Evolutionary conservation across 345 rosid species (phyloP).

Genomic region (Lagerstroemia speciosa): DNA sequence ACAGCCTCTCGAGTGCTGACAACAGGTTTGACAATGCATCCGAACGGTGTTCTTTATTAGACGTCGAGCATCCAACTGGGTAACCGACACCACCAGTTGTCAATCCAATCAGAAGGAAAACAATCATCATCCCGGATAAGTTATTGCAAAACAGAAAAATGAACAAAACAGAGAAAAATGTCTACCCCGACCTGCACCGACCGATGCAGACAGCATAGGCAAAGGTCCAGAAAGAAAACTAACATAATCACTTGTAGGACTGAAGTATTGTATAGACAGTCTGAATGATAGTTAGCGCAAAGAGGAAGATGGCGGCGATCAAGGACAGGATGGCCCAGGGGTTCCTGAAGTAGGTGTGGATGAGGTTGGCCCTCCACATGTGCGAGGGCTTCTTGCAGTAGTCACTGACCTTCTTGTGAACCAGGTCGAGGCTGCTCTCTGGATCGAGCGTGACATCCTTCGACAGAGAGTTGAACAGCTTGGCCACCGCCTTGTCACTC

Average conservation of each 20-base stretch:
- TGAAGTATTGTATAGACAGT: constrained; percentile 21
- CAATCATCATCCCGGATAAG: too few relatives aligned
- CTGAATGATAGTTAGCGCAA: constrained; percentile 32
- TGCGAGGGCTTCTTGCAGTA: constrained; percentile 31
- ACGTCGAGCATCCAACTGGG: too few relatives aligned
- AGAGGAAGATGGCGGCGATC: constrained; percentile 32
- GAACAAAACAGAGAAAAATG: too few relatives aligned
- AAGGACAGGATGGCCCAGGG: constrained; percentile 42
- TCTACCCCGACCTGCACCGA: not conserved
- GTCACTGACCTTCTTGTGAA: constrained; percentile 24
- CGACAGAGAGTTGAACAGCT: constrained; percentile 33
- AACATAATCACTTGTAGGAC: constrained; percentile 9
- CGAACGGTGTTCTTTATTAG: too few relatives aligned
- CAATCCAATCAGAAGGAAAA: too few relatives aligned
- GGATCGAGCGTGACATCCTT: constrained; percentile 28
- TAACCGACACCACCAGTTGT: too few relatives aligned
- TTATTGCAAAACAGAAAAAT: too few relatives aligned
- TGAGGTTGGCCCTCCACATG: constrained; percentile 36
- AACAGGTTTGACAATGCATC: too few relatives aligned
- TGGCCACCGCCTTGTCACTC: constrained; percentile 35
- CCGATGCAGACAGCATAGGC: not conserved
- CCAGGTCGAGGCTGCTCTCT: constrained; percentile 14
- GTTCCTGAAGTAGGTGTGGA: constrained; percentile 36
- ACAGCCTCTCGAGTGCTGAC: too few relatives aligned
- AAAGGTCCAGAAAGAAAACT: too few relatives aligned